Percentiles rank a stretch among this genome's conserved stretches.
Conservation (phyloP, 108 stramenopile genomes). For the Poteriospumella lacustris region DNA sequence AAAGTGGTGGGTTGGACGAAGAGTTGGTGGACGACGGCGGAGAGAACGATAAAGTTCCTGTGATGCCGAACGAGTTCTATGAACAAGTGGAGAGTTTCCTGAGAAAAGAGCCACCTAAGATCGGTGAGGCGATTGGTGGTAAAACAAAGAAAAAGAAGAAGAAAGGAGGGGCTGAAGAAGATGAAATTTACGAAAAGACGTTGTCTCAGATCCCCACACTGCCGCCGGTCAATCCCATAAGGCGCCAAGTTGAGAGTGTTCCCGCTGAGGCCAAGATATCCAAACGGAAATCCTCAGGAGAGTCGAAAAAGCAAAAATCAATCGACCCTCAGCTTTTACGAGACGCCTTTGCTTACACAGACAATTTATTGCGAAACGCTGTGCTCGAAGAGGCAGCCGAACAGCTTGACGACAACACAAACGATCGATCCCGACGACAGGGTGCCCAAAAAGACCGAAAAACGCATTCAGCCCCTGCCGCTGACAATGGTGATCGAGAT, state of each 20-base stretch:
- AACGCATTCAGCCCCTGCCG: background rate
- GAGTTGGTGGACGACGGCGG: background rate
- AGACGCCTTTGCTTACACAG: conserved; percentile 12
- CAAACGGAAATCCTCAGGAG: background rate
- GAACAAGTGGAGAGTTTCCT: background rate
- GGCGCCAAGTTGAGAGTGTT: background rate
- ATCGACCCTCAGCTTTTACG: background rate
- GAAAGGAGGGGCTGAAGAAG: background rate
- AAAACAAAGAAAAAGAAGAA: conserved; percentile 5
- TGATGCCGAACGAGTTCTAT: conserved; percentile 14
- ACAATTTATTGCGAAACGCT: background rate
- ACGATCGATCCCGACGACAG: too few relatives aligned
- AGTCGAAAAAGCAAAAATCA: background rate
- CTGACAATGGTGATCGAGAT: background rate
- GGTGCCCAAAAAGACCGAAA: background rate
- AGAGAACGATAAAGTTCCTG: background rate
- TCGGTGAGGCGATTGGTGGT: too few relatives aligned
- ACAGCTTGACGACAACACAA: too few relatives aligned
- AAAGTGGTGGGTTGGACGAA: background rate
- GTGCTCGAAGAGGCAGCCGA: background rate
- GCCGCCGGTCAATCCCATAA: background rate
- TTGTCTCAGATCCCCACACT: background rate
- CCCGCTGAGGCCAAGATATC: background rate
- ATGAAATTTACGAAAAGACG: too few relatives aligned
- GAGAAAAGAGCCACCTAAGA: background rate